Percentiles rank a stretch among this genome's conserved stretches.
Conservation (phyloP, 2,329 filamentous ascomycete genomes). For the Coleophoma crateriformis region DNA sequence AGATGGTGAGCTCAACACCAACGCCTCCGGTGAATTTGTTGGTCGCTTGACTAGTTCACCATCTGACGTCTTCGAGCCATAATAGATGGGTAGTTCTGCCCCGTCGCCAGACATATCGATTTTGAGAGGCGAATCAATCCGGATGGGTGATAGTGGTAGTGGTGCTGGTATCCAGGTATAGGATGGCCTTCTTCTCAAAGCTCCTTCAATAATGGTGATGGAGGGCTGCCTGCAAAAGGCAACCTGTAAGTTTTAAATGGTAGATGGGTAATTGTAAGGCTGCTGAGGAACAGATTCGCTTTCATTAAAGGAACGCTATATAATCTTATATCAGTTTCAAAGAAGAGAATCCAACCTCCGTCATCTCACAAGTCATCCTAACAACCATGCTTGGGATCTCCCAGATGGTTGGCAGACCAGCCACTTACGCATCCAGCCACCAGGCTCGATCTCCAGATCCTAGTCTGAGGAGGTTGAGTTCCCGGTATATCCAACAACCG, state of each 20-base stretch:
- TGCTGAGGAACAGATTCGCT: background rate
- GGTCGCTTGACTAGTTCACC: conserved; percentile 15
- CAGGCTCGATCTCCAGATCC: background rate
- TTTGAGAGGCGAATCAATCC: background rate
- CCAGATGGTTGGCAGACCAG: background rate
- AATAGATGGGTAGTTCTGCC: conserved; percentile 13
- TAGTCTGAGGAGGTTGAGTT: background rate
- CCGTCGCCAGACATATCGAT: conserved; percentile 12
- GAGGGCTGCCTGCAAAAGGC: conserved; percentile 1
- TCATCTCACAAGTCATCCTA: conserved; percentile 8
- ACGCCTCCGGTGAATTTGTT: background rate
- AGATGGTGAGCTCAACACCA: conserved; percentile 4
- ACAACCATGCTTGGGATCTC: conserved; percentile 4
- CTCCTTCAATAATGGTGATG: conserved; percentile 9
- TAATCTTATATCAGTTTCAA: conserved; percentile 14
- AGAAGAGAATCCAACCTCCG: conserved; percentile 5
- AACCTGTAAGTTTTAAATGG: background rate
- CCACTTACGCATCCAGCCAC: background rate
- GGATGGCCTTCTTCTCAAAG: conserved; percentile 10
- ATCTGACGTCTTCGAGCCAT: conserved; percentile 13
- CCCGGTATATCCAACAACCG: background rate
- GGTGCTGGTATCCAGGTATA: conserved; percentile 7
- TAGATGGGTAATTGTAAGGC: too few species aligned
- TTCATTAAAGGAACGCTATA: conserved; percentile 4
- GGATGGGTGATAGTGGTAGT: conserved; percentile 4